Evolutionary conservation across 805 yeast species (phyloP).

Genomic region (Yamadazyma takamatsuzukensis): DNA sequence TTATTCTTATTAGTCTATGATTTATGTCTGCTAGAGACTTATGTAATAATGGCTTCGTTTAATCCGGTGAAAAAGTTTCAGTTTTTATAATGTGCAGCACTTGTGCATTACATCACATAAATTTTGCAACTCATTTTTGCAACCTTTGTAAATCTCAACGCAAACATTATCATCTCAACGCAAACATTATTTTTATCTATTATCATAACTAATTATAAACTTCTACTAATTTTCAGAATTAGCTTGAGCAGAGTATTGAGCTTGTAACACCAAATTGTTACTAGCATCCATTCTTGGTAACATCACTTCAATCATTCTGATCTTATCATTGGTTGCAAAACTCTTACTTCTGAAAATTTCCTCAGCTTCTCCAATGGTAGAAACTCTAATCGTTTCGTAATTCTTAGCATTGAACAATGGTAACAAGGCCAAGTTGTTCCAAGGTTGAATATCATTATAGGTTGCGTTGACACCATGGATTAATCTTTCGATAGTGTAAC

Average conservation of each 20-base stretch:
- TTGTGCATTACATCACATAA: too few relatives aligned
- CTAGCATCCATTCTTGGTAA: slow-evolving; percentile 71
- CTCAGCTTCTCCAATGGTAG: slow-evolving; percentile 57
- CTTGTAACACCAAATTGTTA: slow-evolving; percentile 46
- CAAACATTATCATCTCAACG: too few relatives aligned
- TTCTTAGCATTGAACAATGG: slow-evolving; percentile 57
- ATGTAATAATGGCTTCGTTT: too few relatives aligned
- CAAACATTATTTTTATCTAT: neutral
- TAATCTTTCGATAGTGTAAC: slow-evolving; percentile 73
- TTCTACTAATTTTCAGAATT: slow-evolving; percentile 15
- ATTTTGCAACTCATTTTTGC: too few relatives aligned
- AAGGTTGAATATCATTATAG: slow-evolving; percentile 64
- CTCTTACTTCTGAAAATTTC: slow-evolving; percentile 42
- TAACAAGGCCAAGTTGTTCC: slow-evolving; percentile 60
- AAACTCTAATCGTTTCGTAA: slow-evolving; percentile 52
- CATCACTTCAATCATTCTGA: slow-evolving; percentile 66
- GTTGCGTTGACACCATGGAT: slow-evolving; percentile 65
- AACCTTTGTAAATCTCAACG: too few relatives aligned
- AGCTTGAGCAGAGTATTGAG: slow-evolving; percentile 27
- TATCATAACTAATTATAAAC: neutral
- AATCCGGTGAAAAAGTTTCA: too few relatives aligned
- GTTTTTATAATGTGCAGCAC: too few relatives aligned
- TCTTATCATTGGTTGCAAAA: slow-evolving; percentile 54
- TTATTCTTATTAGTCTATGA: too few relatives aligned
- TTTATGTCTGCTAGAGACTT: too few relatives aligned